Evolutionary conservation across 2,329 filamentous ascomycete genomes (phyloP), one percentile per base, ranked within the genome.

Genomic region (Alternaria gaisen): DNA sequence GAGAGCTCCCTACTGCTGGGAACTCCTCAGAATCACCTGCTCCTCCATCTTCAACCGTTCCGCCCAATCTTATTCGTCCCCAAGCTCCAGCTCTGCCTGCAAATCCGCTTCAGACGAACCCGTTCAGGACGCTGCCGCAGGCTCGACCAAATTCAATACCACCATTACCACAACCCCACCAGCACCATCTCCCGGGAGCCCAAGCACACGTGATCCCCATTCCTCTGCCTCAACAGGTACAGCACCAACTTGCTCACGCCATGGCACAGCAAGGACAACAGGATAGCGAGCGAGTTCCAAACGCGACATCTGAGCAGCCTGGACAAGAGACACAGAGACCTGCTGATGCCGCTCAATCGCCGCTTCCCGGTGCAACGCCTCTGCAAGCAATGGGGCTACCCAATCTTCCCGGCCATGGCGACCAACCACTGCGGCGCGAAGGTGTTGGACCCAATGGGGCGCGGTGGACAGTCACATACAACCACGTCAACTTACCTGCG

Each of bases 391-490:
- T 41, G 28, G 56, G 48, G 18, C 56, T 56, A 10, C 62, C 38
- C 12, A 55, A 60, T n/a, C 55, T 74, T 38, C 64, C 66, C 54
- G 34, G 68, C 58, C 71, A 71, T 59, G 53, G 71, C 28, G 79
- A 78, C 9, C 79, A 81, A 22, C 83, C 80, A 10, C 79, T 85
- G 20, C 80, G 83, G 9, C 82, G 83, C 32, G 84, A 87, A 69
- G 80, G 81, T 9, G 68, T 83, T 32, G 82, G 82, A 0, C 82
- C 84, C 10, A 83, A 86, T 64, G 85, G 85, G 16, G 80, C 84
- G 59, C 79, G 83, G 57, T 85, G 83, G 81, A 82, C 83, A 42
- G 78, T 86, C 54, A 85, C 83, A 3, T 78, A 84, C 54, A 86
- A 85, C 67, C 83, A 85, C 62, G 53, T 72, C 2, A 71, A 72